Conservation (phyloP, 2,329 filamentous ascomycete genomes). For the Aspergillus sp. region DNA sequence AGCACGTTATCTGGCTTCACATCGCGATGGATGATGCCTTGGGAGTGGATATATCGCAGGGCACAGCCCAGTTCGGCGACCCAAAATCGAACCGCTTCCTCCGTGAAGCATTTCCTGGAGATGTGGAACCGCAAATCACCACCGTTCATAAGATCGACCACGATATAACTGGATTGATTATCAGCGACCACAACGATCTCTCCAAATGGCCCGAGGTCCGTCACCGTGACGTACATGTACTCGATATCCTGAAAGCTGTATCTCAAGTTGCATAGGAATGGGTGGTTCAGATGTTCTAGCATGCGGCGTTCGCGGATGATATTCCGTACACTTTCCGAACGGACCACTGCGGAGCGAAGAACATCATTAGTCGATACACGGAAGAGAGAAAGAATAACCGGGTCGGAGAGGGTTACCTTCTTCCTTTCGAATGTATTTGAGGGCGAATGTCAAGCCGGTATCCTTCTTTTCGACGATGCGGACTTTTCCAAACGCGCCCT, state of each 20-base stretch:
- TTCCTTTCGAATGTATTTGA: conserved; percentile 99
- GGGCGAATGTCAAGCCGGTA: conserved; percentile 85
- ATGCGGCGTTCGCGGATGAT: conserved; percentile 97
- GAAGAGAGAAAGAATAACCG: background rate
- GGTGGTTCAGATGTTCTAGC: conserved; percentile 96
- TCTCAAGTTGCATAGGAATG: conserved; percentile 95
- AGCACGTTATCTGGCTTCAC: conserved; percentile 91
- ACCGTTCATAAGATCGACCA: conserved; percentile 97
- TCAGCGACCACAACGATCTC: background rate
- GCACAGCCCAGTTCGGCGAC: conserved; percentile 92
- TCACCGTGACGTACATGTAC: conserved; percentile 70
- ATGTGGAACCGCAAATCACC: conserved; percentile 97
- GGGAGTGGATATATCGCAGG: conserved; percentile 77
- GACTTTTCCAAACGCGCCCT: conserved; percentile 97
- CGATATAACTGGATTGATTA: conserved; percentile 64
- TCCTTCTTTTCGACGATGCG: conserved; percentile 98
- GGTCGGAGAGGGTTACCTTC: conserved; percentile 57
- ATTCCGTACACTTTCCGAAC: conserved; percentile 95
- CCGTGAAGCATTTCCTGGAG: conserved; percentile 94
- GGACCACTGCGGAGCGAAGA: conserved; percentile 66
- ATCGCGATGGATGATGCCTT: conserved; percentile 87
- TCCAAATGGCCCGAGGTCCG: background rate
- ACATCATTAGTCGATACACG: conserved; percentile 18
- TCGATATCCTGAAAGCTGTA: conserved; percentile 99
- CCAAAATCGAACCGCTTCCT: conserved; percentile 96